These are phyloP conservation scores for Aspergillaceae sp. DNA, from an alignment of 2,329 filamentous ascomycete genomes.

Conservation along the genomic window DNA sequence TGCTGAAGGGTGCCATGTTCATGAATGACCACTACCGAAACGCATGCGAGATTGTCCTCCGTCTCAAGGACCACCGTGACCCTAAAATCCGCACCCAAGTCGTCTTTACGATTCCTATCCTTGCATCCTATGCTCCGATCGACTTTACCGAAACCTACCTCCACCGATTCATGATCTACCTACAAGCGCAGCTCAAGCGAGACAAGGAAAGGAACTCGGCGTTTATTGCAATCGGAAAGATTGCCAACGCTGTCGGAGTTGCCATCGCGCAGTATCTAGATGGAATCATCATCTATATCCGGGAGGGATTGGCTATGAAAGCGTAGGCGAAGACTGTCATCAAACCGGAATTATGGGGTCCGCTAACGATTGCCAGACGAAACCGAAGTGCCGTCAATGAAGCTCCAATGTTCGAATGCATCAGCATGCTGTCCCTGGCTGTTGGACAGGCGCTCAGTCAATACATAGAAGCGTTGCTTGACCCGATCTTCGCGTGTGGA, in stretches of 20 bases:
- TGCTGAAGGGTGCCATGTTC: slow-evolving; percentile 95
- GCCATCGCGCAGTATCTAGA: slow-evolving; percentile 93
- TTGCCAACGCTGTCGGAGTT: slow-evolving; percentile 92
- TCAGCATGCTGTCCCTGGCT: slow-evolving; percentile 89
- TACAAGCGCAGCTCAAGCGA: slow-evolving; percentile 87
- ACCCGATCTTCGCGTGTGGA: slow-evolving; percentile 94
- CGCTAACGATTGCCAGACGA: slow-evolving; percentile 28
- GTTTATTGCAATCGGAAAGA: slow-evolving; percentile 90
- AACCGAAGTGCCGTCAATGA: slow-evolving; percentile 52
- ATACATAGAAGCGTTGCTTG: slow-evolving; percentile 91
- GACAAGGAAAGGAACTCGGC: slow-evolving; percentile 90
- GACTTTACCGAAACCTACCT: slow-evolving; percentile 84
- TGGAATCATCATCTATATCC: slow-evolving; percentile 84
- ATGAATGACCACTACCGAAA: slow-evolving; percentile 94
- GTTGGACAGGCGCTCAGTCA: slow-evolving; percentile 96
- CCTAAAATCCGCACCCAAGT: slow-evolving; percentile 80
- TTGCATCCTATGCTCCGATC: slow-evolving; percentile 83
- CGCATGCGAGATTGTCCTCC: slow-evolving; percentile 83
- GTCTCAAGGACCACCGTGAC: slow-evolving; percentile 88
- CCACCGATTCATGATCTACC: slow-evolving; percentile 93
- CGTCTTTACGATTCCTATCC: slow-evolving; percentile 79
- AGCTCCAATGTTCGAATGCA: slow-evolving; percentile 87
- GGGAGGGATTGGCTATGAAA: slow-evolving; percentile 78
- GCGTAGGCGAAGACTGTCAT: slow-evolving; percentile 39
- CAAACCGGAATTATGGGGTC: background rate